Evolutionary conservation across 2,329 filamentous ascomycete species (phyloP).

Genomic region (Gyromitra esculenta): DNA sequence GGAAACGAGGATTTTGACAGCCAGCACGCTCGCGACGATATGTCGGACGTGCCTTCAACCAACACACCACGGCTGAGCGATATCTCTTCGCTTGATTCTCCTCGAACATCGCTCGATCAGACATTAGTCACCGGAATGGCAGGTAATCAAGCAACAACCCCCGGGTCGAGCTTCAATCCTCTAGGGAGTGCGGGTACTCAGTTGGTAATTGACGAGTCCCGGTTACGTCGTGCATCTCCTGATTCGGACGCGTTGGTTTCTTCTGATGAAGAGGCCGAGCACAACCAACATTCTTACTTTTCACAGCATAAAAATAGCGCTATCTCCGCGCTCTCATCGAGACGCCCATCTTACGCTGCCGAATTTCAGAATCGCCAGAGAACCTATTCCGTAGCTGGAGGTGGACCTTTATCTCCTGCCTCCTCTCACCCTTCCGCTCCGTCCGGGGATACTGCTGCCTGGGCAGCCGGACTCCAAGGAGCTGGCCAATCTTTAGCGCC

Average conservation of each 20-base stretch:
- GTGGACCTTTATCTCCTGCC: slow-evolving; percentile 79
- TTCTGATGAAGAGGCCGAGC: slow-evolving; percentile 89
- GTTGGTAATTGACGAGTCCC: slow-evolving; percentile 75
- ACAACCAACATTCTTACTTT: slow-evolving; percentile 67
- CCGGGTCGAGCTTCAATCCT: slow-evolving; percentile 61
- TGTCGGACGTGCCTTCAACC: slow-evolving; percentile 55
- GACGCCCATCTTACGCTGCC: slow-evolving; percentile 85
- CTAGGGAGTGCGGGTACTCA: slow-evolving; percentile 71
- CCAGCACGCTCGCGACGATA: slow-evolving; percentile 47
- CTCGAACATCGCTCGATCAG: slow-evolving; percentile 56
- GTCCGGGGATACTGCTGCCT: slow-evolving; percentile 69
- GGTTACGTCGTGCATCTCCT: slow-evolving; percentile 83
- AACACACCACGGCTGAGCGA: slow-evolving; percentile 58
- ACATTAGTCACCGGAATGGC: slow-evolving; percentile 46
- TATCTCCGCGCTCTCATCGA: slow-evolving; percentile 63
- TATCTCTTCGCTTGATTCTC: slow-evolving; percentile 57
- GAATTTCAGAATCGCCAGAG: slow-evolving; percentile 77
- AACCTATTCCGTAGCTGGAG: slow-evolving; percentile 72
- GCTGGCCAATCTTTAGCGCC: slow-evolving; percentile 66
- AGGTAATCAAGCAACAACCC: slow-evolving; percentile 47
- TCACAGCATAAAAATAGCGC: slow-evolving; percentile 66
- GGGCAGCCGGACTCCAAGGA: slow-evolving; percentile 58
- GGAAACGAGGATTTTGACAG: slow-evolving; percentile 41
- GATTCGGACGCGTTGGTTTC: slow-evolving; percentile 94
- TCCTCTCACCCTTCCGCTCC: slow-evolving; percentile 84